Evolutionary conservation across 2,329 filamentous ascomycete species (phyloP).

Genomic region (Apiospora pterosperma): DNA sequence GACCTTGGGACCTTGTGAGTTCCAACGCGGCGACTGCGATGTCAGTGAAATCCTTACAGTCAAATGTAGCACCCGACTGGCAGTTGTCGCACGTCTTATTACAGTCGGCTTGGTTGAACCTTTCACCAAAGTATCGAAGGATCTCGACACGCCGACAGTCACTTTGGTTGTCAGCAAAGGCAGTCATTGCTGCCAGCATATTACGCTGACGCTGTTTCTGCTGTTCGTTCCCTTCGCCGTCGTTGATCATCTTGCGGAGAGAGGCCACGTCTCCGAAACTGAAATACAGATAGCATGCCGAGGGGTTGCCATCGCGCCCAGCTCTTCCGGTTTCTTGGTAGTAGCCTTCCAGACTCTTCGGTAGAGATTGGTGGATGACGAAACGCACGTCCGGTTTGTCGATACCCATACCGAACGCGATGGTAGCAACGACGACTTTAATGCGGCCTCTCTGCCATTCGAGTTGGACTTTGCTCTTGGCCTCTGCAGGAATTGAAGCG

Average conservation of each 20-base stretch:
- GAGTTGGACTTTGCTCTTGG: conserved; percentile 70
- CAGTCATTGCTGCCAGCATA: conserved; percentile 81
- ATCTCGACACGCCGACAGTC: conserved; percentile 88
- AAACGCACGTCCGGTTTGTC: conserved; percentile 97
- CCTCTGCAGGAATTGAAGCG: conserved; percentile 65
- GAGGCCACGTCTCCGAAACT: conserved; percentile 72
- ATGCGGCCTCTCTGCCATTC: conserved; percentile 77
- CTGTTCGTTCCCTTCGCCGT: conserved; percentile 70
- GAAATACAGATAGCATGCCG: conserved; percentile 89
- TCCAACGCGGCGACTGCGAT: conserved; percentile 69
- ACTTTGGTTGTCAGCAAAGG: conserved; percentile 84
- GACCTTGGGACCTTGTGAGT: conserved; percentile 59
- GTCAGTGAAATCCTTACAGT: conserved; percentile 72
- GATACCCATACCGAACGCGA: conserved; percentile 99
- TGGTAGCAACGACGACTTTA: conserved; percentile 94
- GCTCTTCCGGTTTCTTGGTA: conserved; percentile 97
- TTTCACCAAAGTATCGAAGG: conserved; percentile 90
- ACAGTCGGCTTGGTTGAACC: conserved; percentile 71
- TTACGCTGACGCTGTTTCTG: conserved; percentile 81
- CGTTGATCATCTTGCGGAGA: conserved; percentile 76
- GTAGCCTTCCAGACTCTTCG: conserved; percentile 95
- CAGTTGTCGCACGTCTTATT: conserved; percentile 85
- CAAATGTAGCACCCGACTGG: conserved; percentile 66
- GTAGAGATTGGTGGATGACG: conserved; percentile 88
- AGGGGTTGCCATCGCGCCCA: conserved; percentile 82